These are phyloP conservation scores for Cladosporium sp. DNA, from an alignment of 2,329 filamentous ascomycete genomes.

Conservation along the genomic window DNA sequence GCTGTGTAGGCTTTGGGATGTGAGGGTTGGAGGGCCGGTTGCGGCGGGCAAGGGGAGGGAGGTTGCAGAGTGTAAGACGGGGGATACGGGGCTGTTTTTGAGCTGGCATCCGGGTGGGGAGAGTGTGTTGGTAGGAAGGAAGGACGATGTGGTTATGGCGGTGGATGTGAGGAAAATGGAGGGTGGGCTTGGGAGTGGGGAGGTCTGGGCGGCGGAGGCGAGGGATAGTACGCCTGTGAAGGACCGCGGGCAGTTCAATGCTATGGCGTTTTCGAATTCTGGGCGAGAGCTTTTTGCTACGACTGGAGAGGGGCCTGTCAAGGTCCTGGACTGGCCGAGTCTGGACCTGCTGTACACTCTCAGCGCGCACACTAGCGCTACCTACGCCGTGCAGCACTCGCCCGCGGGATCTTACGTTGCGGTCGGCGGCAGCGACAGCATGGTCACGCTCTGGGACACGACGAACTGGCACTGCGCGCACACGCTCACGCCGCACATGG, in stretches of 20 bases:
- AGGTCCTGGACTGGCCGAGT: conserved; percentile 69
- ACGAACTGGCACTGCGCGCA: conserved; percentile 74
- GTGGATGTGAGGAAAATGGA: conserved; percentile 36
- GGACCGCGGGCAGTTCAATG: conserved; percentile 61
- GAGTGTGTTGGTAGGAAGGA: conserved; percentile 71
- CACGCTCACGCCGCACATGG: conserved; percentile 68
- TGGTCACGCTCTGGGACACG: conserved; percentile 78
- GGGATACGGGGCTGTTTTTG: conserved; percentile 46
- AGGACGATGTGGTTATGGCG: conserved; percentile 53
- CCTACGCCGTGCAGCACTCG: conserved; percentile 68
- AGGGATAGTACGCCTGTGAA: conserved; percentile 31
- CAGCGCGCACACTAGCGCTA: conserved; percentile 72
- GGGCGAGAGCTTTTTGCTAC: conserved; percentile 71
- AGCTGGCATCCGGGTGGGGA: conserved; percentile 74
- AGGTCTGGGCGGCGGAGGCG: conserved; percentile 24
- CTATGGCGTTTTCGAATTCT: conserved; percentile 73
- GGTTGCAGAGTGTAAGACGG: conserved; percentile 61
- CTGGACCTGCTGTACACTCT: conserved; percentile 59
- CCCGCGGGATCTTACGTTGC: conserved; percentile 72
- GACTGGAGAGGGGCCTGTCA: conserved; percentile 69
- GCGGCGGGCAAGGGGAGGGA: conserved; percentile 37
- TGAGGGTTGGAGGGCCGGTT: conserved; percentile 54
- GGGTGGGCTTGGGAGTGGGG: not conserved
- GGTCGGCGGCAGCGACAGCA: conserved; percentile 73
- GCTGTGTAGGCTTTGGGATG: conserved; percentile 77